Base-by-base conservation (phyloP, 768 basidiomycete species). In the Boletus speciosus region DNA sequence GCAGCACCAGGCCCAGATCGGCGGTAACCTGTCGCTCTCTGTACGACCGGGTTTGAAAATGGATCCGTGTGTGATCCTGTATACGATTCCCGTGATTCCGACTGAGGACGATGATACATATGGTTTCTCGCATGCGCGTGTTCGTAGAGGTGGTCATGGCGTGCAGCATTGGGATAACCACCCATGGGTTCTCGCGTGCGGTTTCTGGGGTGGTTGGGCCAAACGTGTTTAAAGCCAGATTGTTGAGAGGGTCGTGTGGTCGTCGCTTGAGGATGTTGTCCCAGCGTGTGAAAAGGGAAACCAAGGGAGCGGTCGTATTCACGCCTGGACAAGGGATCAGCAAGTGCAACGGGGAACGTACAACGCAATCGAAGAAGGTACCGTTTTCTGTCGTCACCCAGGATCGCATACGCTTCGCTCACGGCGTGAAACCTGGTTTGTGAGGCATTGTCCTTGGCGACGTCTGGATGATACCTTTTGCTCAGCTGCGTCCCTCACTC, bases 381-480 rank as follows among this genome's bases (percentile, higher is more conserved):
- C 79, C 78, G 71, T 61, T 74, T 73, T 43, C 78, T 66, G 49
- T 78, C 77, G 45, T 80, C 73, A 7, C 76, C 73, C 8, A 80
- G 66, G 19, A 78, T 56, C 1, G 73, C 65, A 42, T 79, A 81
- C 3, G 79, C 79, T 47, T 79, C 80, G 57, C 76, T 79, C 47
- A 78, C 72, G 0, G 66, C 71, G 46, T 76, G 75, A 52, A 78
- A 80, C 46, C 66, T 78, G 51, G 68, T 64, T 51, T 69, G 72
- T 2, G 78, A 71, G 4, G 55, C 43, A 6, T 63, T 64, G 47
- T 79, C 77, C 35, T 68, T 65, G 49, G 69, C 70, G 9, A 76
- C 60, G 59, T 80, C 79, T 1, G 79, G 79, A 49, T 81, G 80
- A 46, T 72, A 71, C 55, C 66, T 56, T 54, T 81, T 81, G 71